Conservation (phyloP, 129 eudicot genomes). For the Tanacetum coccineum region DNA sequence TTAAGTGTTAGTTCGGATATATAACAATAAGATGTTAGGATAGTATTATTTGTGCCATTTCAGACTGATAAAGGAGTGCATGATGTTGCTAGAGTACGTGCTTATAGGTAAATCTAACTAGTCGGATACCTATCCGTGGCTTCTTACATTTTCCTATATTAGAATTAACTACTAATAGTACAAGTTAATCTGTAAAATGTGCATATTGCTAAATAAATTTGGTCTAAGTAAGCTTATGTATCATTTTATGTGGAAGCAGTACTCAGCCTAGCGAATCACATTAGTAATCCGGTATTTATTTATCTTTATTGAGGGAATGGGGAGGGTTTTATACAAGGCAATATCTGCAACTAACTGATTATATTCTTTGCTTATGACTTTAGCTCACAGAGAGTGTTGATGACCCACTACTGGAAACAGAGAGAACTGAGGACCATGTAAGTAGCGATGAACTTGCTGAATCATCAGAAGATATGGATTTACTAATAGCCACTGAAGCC, state of each 20-base stretch:
- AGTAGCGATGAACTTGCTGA: slow-evolving; percentile 33
- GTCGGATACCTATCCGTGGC: not conserved
- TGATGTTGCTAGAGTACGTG: no score
- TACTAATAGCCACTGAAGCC: slow-evolving; percentile 28
- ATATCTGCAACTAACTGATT: slow-evolving; percentile 23
- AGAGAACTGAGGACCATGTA: slow-evolving; percentile 28
- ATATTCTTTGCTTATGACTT: slow-evolving; percentile 18
- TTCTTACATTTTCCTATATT: no score
- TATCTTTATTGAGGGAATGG: no score
- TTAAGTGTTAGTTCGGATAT: slow-evolving; percentile 7
- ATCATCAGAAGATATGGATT: slow-evolving; percentile 28
- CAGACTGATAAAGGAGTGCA: not conserved
- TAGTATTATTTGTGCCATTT: slow-evolving; percentile 12
- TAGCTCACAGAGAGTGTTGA: slow-evolving; percentile 32
- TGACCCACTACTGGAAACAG: slow-evolving; percentile 34
- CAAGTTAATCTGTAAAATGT: no score
- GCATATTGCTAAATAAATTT: no score
- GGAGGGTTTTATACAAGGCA: no score
- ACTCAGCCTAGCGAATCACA: no score
- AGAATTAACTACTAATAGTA: no score
- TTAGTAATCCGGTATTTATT: no score
- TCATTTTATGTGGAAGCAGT: no score
- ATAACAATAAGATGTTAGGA: slow-evolving; percentile 13
- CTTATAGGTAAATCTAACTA: no score
- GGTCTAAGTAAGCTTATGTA: no score